Conservation (phyloP, 495 filamentous ascomycete species). For the Letharia columbiana region DNA sequence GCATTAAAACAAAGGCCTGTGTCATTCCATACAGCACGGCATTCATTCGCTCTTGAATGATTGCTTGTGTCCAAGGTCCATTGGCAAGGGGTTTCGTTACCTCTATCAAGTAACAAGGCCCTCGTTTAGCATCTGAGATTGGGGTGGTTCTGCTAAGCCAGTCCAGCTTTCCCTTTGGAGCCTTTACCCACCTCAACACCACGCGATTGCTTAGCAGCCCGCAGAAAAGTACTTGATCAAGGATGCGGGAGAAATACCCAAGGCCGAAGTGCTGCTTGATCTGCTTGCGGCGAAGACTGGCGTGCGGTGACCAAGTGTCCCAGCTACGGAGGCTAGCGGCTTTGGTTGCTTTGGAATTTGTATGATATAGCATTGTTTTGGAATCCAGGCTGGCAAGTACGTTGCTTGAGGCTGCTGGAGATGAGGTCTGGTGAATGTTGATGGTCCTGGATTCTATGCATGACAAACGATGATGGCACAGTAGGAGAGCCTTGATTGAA, state of each 20-base stretch:
- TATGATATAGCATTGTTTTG: background rate
- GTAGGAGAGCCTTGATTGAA: background rate
- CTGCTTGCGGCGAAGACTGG: background rate
- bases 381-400: background rate
- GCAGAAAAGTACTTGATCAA: background rate
- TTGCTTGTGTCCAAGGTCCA: background rate
- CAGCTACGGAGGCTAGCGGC: background rate
- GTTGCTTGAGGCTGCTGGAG: background rate
- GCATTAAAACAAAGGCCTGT: background rate
- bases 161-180: background rate
- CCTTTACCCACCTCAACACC: background rate
- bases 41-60: background rate
- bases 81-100: background rate
- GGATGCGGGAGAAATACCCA: background rate
- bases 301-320: background rate
- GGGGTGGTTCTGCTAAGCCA: background rate
- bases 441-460: background rate
- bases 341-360: background rate
- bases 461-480: background rate
- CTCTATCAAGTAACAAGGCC: background rate
- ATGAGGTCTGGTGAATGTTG: background rate
- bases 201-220: background rate
- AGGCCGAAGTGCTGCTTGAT: background rate
- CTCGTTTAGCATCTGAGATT: background rate
- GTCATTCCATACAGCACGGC: background rate